These are phyloP conservation scores for Irpex sp. DNA, from an alignment of 1,284 basidiomycete genomes.

Conservation along the genomic window DNA sequence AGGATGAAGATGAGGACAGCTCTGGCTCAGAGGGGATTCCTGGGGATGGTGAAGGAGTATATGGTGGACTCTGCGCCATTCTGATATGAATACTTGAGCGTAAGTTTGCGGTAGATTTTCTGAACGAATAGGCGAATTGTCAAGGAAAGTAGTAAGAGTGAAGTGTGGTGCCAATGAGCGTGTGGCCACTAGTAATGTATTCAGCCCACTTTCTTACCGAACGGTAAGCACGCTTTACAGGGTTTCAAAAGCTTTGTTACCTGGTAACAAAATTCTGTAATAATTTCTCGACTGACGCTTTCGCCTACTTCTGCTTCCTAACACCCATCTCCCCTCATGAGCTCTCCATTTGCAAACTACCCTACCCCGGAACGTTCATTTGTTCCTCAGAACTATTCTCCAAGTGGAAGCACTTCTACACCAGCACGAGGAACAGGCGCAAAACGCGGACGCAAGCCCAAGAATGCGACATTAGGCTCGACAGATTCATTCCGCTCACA, in stretches of 20 bases:
- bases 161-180: not conserved
- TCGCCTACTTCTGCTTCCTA: not conserved
- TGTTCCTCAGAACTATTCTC: conserved; percentile 28
- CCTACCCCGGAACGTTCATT: conserved; percentile 30
- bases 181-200: not conserved
- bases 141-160: not conserved
- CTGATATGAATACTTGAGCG: not conserved
- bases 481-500: conserved; percentile 16
- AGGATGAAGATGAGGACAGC: conserved; percentile 26
- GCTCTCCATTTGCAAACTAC: conserved; percentile 25
- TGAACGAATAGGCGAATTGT: not conserved
- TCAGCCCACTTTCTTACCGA: not conserved
- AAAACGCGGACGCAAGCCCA: conserved; percentile 59
- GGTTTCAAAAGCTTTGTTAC: not conserved
- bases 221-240: not conserved
- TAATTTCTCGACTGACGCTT: not conserved
- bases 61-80: conserved; percentile 30
- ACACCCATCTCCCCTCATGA: conserved; percentile 14
- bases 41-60: conserved; percentile 32
- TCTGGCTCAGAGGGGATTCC: conserved; percentile 25
- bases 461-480: conserved; percentile 31
- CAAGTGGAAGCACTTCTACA: conserved; percentile 24
- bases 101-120: not conserved
- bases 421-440: conserved; percentile 41
- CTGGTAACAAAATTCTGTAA: not conserved